Percentiles rank a stretch among this genome's conserved stretches.
Conservation (phyloP, 768 basidiomycete species). For the Termitomyces heimii region DNA sequence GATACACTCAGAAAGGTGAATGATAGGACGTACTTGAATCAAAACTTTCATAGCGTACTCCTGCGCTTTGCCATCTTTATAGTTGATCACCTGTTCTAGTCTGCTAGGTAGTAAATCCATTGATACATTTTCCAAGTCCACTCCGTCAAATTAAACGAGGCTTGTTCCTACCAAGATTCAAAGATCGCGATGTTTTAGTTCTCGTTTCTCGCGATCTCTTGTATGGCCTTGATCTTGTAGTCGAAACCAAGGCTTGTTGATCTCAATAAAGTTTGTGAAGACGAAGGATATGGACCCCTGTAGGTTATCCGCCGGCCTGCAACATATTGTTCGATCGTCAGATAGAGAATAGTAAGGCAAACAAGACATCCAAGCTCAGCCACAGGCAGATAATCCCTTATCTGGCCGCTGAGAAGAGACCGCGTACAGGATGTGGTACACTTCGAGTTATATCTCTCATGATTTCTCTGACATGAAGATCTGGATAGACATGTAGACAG, state of each 20-base stretch:
- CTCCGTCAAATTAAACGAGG: slow-evolving; percentile 97
- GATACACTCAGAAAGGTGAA: background rate
- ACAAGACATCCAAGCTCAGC: slow-evolving; percentile 74
- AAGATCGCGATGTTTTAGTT: slow-evolving; percentile 91
- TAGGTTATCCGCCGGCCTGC: slow-evolving; percentile 80
- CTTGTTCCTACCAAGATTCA: slow-evolving; percentile 97
- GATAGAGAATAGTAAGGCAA: background rate
- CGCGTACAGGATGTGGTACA: slow-evolving; percentile 94
- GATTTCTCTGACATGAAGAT: slow-evolving; percentile 96
- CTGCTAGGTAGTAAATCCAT: slow-evolving; percentile 81
- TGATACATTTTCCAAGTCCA: slow-evolving; percentile 93
- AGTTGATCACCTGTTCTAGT: slow-evolving; percentile 95
- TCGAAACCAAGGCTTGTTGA: slow-evolving; percentile 99
- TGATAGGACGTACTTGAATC: slow-evolving; percentile 68
- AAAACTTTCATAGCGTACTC: slow-evolving; percentile 99
- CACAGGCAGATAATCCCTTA: slow-evolving; percentile 89
- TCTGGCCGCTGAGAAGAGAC: slow-evolving; percentile 96
- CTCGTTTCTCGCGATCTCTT: slow-evolving; percentile 94
- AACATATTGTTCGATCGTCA: background rate
- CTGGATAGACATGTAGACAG: slow-evolving; percentile 46
- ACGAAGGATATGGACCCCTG: slow-evolving; percentile 96
- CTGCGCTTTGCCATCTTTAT: slow-evolving; percentile 98
- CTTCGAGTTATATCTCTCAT: slow-evolving; percentile 99
- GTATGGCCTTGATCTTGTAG: slow-evolving; percentile 98
- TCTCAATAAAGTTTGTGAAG: slow-evolving; percentile 97